A percentile compares a stretch with the other conserved stretches of the same genome.
phyloP scores from a whole-genome alignment of 441 rosid genomes.

The Macaranga tanarius region DNA sequence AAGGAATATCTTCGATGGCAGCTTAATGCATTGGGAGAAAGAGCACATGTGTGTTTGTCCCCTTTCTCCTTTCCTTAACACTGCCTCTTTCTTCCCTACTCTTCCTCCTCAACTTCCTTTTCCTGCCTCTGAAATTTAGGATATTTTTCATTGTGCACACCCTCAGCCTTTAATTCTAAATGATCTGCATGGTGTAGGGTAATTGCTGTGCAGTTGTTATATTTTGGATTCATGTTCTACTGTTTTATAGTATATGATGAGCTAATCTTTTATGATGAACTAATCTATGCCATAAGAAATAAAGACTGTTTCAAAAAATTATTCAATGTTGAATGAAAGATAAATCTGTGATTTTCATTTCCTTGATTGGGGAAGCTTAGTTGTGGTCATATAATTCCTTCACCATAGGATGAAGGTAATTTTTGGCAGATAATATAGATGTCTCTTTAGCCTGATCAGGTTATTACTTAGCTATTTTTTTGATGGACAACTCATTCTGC shows the following conservation, averaged over 20 bases:
- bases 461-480: neutral
- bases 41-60: conserved; percentile 99
- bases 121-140: conserved; percentile 47
- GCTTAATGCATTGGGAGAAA: conserved; percentile 98
- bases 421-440: neutral
- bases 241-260: neutral
- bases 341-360: neutral
- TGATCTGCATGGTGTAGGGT: conserved; percentile 22
- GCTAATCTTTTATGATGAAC: neutral
- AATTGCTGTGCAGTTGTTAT: neutral
- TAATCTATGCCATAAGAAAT: neutral
- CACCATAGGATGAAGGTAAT: neutral
- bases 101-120: conserved; percentile 74
- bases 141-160: conserved; percentile 26
- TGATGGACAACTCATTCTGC: neutral
- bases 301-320: too few species aligned
- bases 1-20: conserved; percentile 98
- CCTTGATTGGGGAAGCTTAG: neutral
- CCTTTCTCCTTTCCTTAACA: conserved; percentile 96
- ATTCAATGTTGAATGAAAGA: neutral
- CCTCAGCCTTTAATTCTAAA: conserved; percentile 31
- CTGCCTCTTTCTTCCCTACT: conserved; percentile 89
- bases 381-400: neutral
- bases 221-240: neutral
- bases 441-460: conserved; percentile 3